Percentiles rank a stretch among this genome's conserved stretches.
These are phyloP conservation scores for Aspergillus glaucus DNA, from an alignment of 2,329 filamentous ascomycete genomes.

Conservation along the genomic window DNA sequence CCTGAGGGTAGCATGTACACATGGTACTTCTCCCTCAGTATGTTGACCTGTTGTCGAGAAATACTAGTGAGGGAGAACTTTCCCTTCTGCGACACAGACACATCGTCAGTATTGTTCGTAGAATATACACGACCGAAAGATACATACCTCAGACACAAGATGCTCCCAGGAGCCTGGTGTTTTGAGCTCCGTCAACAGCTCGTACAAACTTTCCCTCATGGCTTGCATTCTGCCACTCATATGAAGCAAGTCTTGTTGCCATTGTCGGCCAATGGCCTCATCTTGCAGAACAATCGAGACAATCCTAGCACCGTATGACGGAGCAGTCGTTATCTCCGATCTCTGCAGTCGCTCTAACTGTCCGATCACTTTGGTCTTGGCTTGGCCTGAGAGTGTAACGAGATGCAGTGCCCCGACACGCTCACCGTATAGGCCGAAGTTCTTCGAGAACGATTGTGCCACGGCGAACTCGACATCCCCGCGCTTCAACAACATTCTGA, in stretches of 20 bases:
- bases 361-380: too few species aligned
- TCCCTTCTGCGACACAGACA: too few species aligned
- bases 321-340: background rate
- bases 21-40: too few species aligned
- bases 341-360: background rate
- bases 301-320: background rate
- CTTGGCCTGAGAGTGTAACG: background rate
- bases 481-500: constrained; percentile 40
- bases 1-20: too few species aligned
- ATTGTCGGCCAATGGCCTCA: background rate
- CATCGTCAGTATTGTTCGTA: too few species aligned
- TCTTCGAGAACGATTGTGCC: constrained; percentile 55
- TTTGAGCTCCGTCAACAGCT: background rate
- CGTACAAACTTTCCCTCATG: background rate
- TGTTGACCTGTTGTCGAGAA: too few species aligned
- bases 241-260: background rate
- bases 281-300: background rate
- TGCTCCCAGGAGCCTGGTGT: too few species aligned
- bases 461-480: constrained; percentile 65
- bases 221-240: background rate
- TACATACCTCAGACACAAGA: too few species aligned
- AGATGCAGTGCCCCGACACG: background rate
- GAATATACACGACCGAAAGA: too few species aligned
- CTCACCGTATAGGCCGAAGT: constrained; percentile 29
- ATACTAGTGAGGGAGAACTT: too few species aligned